phyloP scores from a whole-genome alignment of 148 eudicot species.

The Vaccinium macrocarpon region DNA sequence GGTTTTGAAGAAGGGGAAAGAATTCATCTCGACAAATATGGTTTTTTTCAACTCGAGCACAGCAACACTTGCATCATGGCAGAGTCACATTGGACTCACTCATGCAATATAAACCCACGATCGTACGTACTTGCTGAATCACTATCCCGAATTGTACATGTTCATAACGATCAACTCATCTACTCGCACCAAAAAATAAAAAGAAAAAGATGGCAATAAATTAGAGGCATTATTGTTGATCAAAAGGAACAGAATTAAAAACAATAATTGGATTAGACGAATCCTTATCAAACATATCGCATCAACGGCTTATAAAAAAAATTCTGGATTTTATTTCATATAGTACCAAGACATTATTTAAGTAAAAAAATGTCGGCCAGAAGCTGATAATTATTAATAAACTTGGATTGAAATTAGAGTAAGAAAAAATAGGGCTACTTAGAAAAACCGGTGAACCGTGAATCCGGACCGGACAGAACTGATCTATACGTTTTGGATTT shows the following conservation, averaged over 20 bases:
- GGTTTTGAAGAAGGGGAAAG: not conserved
- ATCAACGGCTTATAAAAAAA: not conserved
- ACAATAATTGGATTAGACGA: not conserved
- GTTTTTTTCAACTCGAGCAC: no score
- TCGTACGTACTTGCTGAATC: not conserved
- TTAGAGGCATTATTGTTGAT: not conserved
- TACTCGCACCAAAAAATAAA: not conserved
- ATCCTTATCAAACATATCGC: not conserved
- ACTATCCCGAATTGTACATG: not conserved
- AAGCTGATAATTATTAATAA: not conserved
- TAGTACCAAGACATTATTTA: not conserved
- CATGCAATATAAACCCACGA: not conserved
- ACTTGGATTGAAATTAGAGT: not conserved
- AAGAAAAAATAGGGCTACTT: no score
- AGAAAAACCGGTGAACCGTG: no score
- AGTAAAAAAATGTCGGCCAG: not conserved
- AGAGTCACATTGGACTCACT: no score
- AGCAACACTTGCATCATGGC: no score
- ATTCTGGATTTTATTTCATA: not conserved
- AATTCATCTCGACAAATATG: not conserved
- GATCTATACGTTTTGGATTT: no score
- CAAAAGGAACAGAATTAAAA: not conserved
- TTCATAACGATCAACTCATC: not conserved
- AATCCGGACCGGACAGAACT: no score
- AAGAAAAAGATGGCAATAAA: not conserved